Evolutionary conservation across 2,329 filamentous ascomycete genomes (phyloP).

Genomic region (Hymenoscyphus infarciens): DNA sequence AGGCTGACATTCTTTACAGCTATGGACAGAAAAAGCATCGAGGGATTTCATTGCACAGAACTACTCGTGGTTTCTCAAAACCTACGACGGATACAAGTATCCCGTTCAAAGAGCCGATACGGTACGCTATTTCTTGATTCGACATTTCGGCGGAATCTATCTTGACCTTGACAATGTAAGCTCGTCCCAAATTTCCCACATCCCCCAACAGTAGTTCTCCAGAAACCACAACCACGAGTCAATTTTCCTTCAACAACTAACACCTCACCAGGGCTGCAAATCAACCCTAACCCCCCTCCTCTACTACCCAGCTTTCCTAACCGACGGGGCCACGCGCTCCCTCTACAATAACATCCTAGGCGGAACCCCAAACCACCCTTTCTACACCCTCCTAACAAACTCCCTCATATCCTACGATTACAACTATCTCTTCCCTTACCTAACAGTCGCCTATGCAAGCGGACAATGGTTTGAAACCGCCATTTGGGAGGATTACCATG

Average conservation of each 20-base stretch:
- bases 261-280: slow-evolving; percentile 56
- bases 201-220: no score
- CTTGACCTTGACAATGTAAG: slow-evolving; percentile 62
- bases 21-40: slow-evolving; percentile 68
- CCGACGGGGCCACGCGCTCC: slow-evolving; percentile 40
- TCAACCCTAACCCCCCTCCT: slow-evolving; percentile 64
- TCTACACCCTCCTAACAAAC: slow-evolving; percentile 65
- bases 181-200: slow-evolving; percentile 5
- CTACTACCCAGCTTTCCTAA: slow-evolving; percentile 64
- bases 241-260: background rate
- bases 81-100: slow-evolving; percentile 65
- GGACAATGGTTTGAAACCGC: slow-evolving; percentile 68
- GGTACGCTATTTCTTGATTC: slow-evolving; percentile 70
- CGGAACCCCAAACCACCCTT: slow-evolving; percentile 62
- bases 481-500: slow-evolving; percentile 64
- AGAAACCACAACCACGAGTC: no score
- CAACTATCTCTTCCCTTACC: slow-evolving; percentile 66
- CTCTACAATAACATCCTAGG: slow-evolving; percentile 66
- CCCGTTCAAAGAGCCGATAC: slow-evolving; percentile 70
- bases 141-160: slow-evolving; percentile 70
- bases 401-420: slow-evolving; percentile 61
- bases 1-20: slow-evolving; percentile 39
- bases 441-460: slow-evolving; percentile 71
- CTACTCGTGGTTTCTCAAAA: slow-evolving; percentile 69
- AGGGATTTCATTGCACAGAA: slow-evolving; percentile 65